A percentile compares a stretch with the other conserved stretches of the same genome.
Conservation (phyloP, 2,329 filamentous ascomycete species). For the Cladosporium sp. region DNA sequence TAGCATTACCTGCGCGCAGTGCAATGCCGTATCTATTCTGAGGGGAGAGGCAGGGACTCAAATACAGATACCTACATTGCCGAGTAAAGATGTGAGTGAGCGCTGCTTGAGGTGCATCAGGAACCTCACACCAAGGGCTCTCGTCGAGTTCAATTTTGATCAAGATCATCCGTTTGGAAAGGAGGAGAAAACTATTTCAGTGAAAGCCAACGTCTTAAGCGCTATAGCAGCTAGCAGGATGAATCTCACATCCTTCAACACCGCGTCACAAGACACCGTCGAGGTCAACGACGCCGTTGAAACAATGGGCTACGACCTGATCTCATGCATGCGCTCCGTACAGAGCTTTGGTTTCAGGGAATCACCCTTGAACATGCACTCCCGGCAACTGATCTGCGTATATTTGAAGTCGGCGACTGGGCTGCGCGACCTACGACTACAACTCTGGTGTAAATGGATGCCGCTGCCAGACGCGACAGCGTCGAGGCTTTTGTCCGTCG, state of each 20-base stretch:
- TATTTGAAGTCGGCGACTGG: not conserved
- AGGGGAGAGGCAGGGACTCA: not conserved
- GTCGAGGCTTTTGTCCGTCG: not conserved
- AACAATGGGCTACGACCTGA: not conserved
- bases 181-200: not conserved
- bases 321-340: not conserved
- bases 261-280: not conserved
- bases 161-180: not conserved
- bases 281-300: not conserved
- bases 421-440: too few species aligned
- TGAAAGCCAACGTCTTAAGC: not conserved
- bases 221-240: not conserved
- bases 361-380: not conserved
- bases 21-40: not conserved
- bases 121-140: not conserved
- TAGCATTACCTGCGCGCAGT: not conserved
- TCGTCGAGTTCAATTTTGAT: not conserved
- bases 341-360: too few species aligned
- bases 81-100: not conserved
- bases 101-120: not conserved
- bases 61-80: not conserved
- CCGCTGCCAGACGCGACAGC: not conserved
- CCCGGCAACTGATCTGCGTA: not conserved
- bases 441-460: too few species aligned
- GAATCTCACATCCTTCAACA: not conserved